These are phyloP conservation scores for Coniella vitis DNA, from an alignment of 2,329 filamentous ascomycete species.

Conservation along the genomic window DNA sequence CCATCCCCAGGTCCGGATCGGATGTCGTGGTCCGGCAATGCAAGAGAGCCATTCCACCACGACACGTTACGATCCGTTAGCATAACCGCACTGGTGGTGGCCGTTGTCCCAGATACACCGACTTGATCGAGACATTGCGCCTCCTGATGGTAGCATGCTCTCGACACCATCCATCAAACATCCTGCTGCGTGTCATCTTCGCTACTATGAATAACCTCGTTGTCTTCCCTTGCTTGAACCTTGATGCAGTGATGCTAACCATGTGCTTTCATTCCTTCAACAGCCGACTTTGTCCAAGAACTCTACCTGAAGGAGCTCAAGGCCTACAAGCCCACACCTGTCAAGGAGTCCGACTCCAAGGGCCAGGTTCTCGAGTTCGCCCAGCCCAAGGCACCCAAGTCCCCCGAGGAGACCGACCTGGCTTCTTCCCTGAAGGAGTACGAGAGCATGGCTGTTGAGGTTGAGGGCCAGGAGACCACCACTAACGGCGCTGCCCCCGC, in stretches of 20 bases:
- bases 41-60: slow-evolving; percentile 6
- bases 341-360: slow-evolving; percentile 82
- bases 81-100: neutral
- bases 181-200: neutral
- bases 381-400: slow-evolving; percentile 72
- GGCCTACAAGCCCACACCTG: slow-evolving; percentile 77
- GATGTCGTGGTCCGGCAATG: neutral
- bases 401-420: slow-evolving; percentile 90
- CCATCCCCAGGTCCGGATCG: no score
- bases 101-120: neutral
- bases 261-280: slow-evolving; percentile 14
- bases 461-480: slow-evolving; percentile 73
- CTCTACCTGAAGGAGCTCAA: slow-evolving; percentile 95
- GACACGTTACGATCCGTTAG: slow-evolving; percentile 6
- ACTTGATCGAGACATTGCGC: neutral
- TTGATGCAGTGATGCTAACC: slow-evolving; percentile 21
- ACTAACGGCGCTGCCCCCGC: slow-evolving; percentile 53
- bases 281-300: slow-evolving; percentile 96
- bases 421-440: slow-evolving; percentile 89
- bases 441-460: slow-evolving; percentile 87
- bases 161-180: neutral
- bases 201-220: neutral
- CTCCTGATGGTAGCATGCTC: no score
- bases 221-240: neutral
- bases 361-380: slow-evolving; percentile 87